Conservation (phyloP, 2,329 filamentous ascomycete genomes). For the Xylariaceae sp. region DNA sequence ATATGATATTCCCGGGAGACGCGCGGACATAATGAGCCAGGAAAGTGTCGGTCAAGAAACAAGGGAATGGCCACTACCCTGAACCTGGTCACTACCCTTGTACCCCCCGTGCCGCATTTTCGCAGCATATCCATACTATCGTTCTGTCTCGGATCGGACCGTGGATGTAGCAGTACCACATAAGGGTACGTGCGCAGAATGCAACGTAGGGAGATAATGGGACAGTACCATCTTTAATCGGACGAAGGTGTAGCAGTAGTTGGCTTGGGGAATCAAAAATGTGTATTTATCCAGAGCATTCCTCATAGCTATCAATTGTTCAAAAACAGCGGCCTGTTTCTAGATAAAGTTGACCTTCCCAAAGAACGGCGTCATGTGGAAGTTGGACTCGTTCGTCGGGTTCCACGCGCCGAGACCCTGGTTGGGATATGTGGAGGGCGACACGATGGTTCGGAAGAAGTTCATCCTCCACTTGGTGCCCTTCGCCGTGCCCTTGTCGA, state of each 20-base stretch:
- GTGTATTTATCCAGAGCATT: not conserved
- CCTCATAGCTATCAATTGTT: not conserved
- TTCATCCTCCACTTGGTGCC: conserved; percentile 48
- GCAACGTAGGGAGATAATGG: too few relatives aligned
- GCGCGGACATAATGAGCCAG: too few relatives aligned
- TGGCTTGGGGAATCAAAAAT: not conserved
- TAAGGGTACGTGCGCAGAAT: too few relatives aligned
- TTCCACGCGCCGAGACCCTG: conserved; percentile 43
- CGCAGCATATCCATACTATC: too few relatives aligned
- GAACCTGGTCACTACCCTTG: too few relatives aligned
- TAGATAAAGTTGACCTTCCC: conserved; percentile 22
- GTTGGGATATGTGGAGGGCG: conserved; percentile 37
- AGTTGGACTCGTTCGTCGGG: conserved; percentile 40
- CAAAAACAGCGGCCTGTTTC: not conserved
- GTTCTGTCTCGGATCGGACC: too few relatives aligned
- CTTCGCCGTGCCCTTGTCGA: conserved; percentile 37
- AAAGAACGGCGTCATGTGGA: conserved; percentile 44
- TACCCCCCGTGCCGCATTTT: too few relatives aligned
- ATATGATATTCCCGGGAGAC: too few relatives aligned
- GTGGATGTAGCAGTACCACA: too few relatives aligned
- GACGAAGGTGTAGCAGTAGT: not conserved
- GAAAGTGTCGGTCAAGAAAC: too few relatives aligned
- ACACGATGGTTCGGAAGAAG: conserved; percentile 44
- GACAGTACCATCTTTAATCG: too few relatives aligned
- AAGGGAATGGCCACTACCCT: too few relatives aligned